Percentiles rank a stretch among this genome's conserved stretches.
These are phyloP conservation scores for Mayamaea pseudoterrestris DNA, from an alignment of 108 stramenopile species.

Conservation along the genomic window DNA sequence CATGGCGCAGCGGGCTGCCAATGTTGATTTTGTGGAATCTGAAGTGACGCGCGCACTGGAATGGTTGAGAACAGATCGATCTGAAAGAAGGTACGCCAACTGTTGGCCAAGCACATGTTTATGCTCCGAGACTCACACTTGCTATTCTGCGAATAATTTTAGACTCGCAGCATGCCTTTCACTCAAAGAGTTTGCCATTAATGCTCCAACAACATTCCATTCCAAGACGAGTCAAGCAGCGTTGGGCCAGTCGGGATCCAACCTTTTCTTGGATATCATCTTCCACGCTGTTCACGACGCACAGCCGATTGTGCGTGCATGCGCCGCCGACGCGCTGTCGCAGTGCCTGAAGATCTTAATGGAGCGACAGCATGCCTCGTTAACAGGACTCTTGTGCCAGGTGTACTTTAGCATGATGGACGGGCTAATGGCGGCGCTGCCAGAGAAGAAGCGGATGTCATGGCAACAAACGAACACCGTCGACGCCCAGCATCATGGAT, in stretches of 20 bases:
- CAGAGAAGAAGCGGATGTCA: slow-evolving; percentile 10
- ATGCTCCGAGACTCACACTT: background rate
- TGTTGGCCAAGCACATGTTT: background rate
- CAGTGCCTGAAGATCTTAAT: slow-evolving; percentile 69
- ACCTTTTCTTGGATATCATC: slow-evolving; percentile 85
- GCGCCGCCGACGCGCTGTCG: slow-evolving; percentile 86
- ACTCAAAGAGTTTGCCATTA: slow-evolving; percentile 76
- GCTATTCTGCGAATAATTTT: too few species aligned
- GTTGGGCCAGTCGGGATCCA: slow-evolving; percentile 48
- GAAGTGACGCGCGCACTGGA: slow-evolving; percentile 86
- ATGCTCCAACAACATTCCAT: slow-evolving; percentile 88
- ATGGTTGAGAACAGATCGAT: slow-evolving; percentile 78
- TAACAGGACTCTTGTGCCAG: slow-evolving; percentile 57
- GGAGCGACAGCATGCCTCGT: slow-evolving; percentile 47
- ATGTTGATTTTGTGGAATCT: slow-evolving; percentile 87
- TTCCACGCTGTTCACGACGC: slow-evolving; percentile 70
- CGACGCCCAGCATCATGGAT: slow-evolving; percentile 73
- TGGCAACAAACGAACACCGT: slow-evolving; percentile 21
- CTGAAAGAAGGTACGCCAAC: slow-evolving; percentile 49
- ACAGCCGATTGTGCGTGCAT: slow-evolving; percentile 78
- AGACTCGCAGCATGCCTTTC: slow-evolving; percentile 81
- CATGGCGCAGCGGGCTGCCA: slow-evolving; percentile 69
- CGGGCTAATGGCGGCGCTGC: slow-evolving; percentile 28
- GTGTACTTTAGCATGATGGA: slow-evolving; percentile 62
- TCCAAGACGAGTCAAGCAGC: slow-evolving; percentile 58